These are phyloP conservation scores for Allomyces macrogynus DNA, from an alignment of 192 early-diverging fungal genomes.

Conservation along the genomic window DNA sequence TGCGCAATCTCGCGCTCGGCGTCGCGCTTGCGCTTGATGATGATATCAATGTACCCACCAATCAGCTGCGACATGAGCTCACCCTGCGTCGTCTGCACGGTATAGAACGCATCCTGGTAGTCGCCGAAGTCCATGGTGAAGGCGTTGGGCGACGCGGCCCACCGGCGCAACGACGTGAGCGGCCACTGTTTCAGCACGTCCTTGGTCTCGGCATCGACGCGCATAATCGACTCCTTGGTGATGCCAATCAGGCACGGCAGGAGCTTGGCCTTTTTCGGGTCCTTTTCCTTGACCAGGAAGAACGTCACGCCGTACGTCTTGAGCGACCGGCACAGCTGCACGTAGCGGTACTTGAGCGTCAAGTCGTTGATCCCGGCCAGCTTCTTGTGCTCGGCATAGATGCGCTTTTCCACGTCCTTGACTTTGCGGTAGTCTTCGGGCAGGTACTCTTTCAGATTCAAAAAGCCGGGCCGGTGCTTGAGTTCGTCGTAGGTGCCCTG, in stretches of 20 bases:
- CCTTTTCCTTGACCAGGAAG: conserved; percentile 28
- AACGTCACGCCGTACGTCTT: conserved; percentile 42
- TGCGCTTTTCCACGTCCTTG: conserved; percentile 25
- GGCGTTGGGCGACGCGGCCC: conserved; percentile 28
- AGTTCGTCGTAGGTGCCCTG: conserved; percentile 34
- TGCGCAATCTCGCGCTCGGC: conserved; percentile 23
- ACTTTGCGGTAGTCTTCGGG: conserved; percentile 28
- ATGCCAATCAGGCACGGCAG: conserved; percentile 24
- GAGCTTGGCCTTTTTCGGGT: conserved; percentile 24
- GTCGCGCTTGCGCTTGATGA: conserved; percentile 32
- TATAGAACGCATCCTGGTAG: conserved; percentile 31
- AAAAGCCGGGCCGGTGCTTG: conserved; percentile 22
- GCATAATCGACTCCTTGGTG: conserved; percentile 29
- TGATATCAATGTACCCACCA: conserved; percentile 41
- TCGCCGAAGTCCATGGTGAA: conserved; percentile 45
- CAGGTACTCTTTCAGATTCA: conserved; percentile 28
- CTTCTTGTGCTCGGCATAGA: conserved; percentile 28
- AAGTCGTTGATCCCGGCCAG: conserved; percentile 29
- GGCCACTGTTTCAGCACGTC: conserved; percentile 28
- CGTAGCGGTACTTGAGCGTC: conserved; percentile 35
- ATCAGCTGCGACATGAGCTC: conserved; percentile 38
- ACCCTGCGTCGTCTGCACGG: conserved; percentile 32
- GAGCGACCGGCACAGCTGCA: conserved; percentile 28
- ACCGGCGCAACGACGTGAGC: conserved; percentile 30
- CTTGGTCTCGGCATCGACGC: conserved; percentile 30